Conservation (phyloP, 495 filamentous ascomycete genomes). For the Penicillium nucicola region DNA sequence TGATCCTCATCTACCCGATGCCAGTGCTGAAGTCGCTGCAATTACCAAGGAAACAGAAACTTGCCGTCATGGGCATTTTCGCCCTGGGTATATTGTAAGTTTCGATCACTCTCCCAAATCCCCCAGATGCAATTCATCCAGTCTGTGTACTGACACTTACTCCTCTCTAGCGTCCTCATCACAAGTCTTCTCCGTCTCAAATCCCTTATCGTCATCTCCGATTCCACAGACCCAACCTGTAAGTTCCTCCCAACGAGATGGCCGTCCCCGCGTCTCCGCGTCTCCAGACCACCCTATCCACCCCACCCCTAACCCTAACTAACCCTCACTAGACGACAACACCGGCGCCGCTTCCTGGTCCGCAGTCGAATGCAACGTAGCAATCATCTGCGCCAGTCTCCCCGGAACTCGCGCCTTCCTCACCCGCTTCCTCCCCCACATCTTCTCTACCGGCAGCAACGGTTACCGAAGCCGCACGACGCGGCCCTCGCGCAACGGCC, state of each 20-base stretch:
- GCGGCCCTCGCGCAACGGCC: slow-evolving; percentile 14
- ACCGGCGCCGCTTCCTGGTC: slow-evolving; percentile 55
- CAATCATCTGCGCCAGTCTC: slow-evolving; percentile 55
- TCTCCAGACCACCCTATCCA: too few relatives aligned
- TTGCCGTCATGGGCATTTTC: slow-evolving; percentile 47
- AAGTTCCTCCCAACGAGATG: not conserved
- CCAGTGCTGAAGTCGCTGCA: slow-evolving; percentile 44
- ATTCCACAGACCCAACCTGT: slow-evolving; percentile 49
- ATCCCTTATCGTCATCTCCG: slow-evolving; percentile 40
- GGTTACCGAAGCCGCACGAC: slow-evolving; percentile 25
- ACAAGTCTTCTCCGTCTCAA: slow-evolving; percentile 54
- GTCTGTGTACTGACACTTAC: slow-evolving; percentile 2
- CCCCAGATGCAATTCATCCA: slow-evolving; percentile 4
- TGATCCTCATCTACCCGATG: slow-evolving; percentile 47
- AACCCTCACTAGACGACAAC: slow-evolving; percentile 40
- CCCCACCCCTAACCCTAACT: not conserved
- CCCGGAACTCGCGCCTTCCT: slow-evolving; percentile 53
- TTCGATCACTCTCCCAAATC: not conserved
- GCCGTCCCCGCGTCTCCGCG: too few relatives aligned
- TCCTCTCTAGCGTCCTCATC: slow-evolving; percentile 41
- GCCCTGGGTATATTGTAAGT: slow-evolving; percentile 47
- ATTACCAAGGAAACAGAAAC: slow-evolving; percentile 38
- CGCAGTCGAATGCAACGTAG: slow-evolving; percentile 53
- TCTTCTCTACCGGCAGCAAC: slow-evolving; percentile 33
- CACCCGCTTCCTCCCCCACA: slow-evolving; percentile 32